Base-by-base conservation (phyloP, 192 early-diverging fungal genomes). In the Endogone sp. region DNA sequence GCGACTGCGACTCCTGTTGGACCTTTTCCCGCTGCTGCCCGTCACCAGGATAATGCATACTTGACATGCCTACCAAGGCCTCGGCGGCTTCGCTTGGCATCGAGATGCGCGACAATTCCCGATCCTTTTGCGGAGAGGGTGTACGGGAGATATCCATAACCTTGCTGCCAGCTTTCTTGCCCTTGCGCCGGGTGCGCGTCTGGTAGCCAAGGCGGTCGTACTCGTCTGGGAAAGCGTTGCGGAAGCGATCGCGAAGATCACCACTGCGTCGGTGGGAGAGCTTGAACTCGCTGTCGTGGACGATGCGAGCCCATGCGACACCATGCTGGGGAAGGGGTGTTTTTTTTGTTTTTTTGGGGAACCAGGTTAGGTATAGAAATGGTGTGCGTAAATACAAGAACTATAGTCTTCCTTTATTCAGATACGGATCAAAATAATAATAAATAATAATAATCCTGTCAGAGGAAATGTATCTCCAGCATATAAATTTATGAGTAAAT, bases 151-250 rank as follows among this genome's bases (percentile, higher is more conserved):
- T 44, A 13, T 44, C 37, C 13, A 44, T 13, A 13, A 13, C 4
- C 37, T 44, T 44, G 4, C 4, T 8, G 37, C n/a, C n/a, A n/a
- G 37, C 4, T 13, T 44, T 44, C 37, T 44, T 44, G 37, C 59
- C 59, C n/a, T 60, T 60, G 22, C 23, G 27, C 3, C 59, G 59
- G 4, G 59, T 23, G 22, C 67, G 58, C 25, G 67, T 57, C 32
- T 37, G 49, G 60, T 70, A 70, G 23, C 70, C 70, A 20, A 64
- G 65, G 24, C 44, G 32, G 27, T 64, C 57, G 26, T 71, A 71
- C 26, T 71, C 64, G 23, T 65, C 55, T 25, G 70, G 70, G n/a
- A 71, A 71, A 23, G 70, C 70, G 49, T 64, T 71, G 23, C 70
- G 62, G 28, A 64, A 71, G 10, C 70, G 24, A 29, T 71, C 70